Base-by-base conservation (phyloP, 2,329 filamentous ascomycete genomes). In the Epichloe baconii region DNA sequence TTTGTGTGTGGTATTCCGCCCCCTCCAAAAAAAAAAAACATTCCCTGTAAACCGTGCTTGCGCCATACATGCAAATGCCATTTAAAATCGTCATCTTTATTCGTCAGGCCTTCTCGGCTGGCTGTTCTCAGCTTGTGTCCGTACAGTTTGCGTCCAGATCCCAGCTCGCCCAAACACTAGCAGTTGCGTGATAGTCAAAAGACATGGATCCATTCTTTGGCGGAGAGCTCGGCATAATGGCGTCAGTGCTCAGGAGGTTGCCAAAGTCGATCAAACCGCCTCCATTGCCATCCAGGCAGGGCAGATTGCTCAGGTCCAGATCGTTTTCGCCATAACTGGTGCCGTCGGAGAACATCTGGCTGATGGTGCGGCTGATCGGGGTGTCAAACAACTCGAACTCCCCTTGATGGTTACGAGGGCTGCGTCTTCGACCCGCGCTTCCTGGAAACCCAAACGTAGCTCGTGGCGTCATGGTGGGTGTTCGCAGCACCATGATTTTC, bases 311-410 rank as follows among this genome's bases (percentile, higher is more conserved):
- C 31, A 76, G 61, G 51, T 77, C 73, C 11, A 77, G 57, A 41
- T 75, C 70, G 26, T 70, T 52, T 63, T 69, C 37, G 61, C 67
- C 58, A 57, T 77, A 73, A 43, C 71, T 62, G 50, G 73, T 70
- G 10, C 69, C 70, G 54, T 83, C 78, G 7, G 76, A 81, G 19
- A 86, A 70, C 54, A 87, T 71, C 58, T 84, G 76, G 56, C 77
- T 78, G 37, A 88, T 73, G 21, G 81, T 78, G 38, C 77, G 73
- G 2, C 79, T 80, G 59, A 84, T 77, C 0, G 82, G 81, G 5
- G 80, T 80, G 50, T 74, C 71, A 45, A 71, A 68, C 3, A 68
- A 55, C 46, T 68, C 66, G 44, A 74, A 67, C 40, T 66, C 62
- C 62, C 63, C 61, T 35, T 69, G 64, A 19, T 64, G 61, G 51